Conservation (phyloP, 352 stramenopile genomes). For the Globisporangium cylindrosporum region DNA sequence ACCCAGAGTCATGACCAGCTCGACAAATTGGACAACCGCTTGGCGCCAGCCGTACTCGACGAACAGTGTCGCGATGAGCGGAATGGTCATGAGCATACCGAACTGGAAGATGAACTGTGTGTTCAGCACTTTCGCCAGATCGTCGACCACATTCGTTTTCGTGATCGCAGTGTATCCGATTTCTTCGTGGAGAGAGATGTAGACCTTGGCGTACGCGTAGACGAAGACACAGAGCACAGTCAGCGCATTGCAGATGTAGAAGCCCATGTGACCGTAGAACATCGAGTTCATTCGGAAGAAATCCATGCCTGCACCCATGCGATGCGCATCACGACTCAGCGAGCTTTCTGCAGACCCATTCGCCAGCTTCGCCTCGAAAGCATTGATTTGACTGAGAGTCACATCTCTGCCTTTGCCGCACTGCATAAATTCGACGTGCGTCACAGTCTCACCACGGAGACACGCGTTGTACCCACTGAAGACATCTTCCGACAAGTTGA, state of each 20-base stretch:
- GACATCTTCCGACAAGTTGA: constrained; percentile 89
- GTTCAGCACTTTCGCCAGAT: constrained; percentile 76
- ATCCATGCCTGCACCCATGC: constrained; percentile 83
- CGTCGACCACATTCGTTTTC: constrained; percentile 68
- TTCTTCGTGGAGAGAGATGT: constrained; percentile 76
- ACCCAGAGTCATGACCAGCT: constrained; percentile 77
- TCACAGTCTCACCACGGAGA: constrained; percentile 74
- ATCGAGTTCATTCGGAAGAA: constrained; percentile 90
- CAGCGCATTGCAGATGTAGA: constrained; percentile 85
- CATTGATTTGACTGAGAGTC: constrained; percentile 83
- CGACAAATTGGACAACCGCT: constrained; percentile 76
- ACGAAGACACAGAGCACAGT: constrained; percentile 80
- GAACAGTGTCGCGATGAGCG: constrained; percentile 76
- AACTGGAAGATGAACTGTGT: constrained; percentile 90
- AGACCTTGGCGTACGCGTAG: constrained; percentile 83
- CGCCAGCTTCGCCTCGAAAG: constrained; percentile 85
- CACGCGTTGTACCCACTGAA: constrained; percentile 86
- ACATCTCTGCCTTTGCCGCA: constrained; percentile 87
- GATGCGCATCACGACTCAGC: constrained; percentile 73
- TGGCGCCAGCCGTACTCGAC: constrained; percentile 85
- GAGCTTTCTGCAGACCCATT: constrained; percentile 82
- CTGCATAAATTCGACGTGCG: constrained; percentile 87
- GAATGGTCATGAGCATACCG: constrained; percentile 87
- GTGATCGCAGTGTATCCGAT: constrained; percentile 74
- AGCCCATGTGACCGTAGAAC: constrained; percentile 89